Conservation (phyloP, 2,329 filamentous ascomycete genomes). For the Trichoderma atrobrunneum region DNA sequence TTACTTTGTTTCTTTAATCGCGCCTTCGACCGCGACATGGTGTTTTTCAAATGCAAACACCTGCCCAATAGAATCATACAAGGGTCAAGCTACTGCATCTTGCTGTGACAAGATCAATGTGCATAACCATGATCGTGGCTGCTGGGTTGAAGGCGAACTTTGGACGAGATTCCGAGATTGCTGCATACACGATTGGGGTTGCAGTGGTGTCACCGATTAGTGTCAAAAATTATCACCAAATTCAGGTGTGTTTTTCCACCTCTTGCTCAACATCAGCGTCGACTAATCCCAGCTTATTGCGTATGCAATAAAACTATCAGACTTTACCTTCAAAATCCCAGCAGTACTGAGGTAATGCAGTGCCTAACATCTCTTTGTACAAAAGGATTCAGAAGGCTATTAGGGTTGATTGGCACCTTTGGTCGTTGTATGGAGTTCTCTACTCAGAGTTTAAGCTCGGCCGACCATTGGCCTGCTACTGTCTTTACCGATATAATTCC, state of each 20-base stretch:
- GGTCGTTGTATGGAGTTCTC: background rate
- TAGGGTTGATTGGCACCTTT: background rate
- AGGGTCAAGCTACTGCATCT: background rate
- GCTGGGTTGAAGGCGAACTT: background rate
- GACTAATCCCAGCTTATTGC: background rate
- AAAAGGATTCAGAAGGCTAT: background rate
- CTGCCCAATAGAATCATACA: background rate
- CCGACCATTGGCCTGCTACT: background rate
- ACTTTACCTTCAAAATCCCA: background rate
- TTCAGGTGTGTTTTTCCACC: background rate
- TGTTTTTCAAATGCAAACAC: background rate
- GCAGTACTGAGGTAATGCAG: background rate
- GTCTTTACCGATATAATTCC: background rate
- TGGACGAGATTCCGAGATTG: background rate
- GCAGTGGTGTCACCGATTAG: background rate
- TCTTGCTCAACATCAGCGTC: background rate
- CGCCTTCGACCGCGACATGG: background rate
- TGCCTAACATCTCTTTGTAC: background rate
- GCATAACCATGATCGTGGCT: background rate
- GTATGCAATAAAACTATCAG: background rate
- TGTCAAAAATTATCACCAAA: background rate
- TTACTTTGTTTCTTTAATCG: background rate
- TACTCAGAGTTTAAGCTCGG: background rate
- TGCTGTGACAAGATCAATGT: background rate
- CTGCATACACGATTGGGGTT: background rate